Percentiles rank a stretch among this genome's conserved stretches.
These are phyloP conservation scores for Prosopis cineraria DNA, from an alignment of 306 rosid species.

Conservation along the genomic window DNA sequence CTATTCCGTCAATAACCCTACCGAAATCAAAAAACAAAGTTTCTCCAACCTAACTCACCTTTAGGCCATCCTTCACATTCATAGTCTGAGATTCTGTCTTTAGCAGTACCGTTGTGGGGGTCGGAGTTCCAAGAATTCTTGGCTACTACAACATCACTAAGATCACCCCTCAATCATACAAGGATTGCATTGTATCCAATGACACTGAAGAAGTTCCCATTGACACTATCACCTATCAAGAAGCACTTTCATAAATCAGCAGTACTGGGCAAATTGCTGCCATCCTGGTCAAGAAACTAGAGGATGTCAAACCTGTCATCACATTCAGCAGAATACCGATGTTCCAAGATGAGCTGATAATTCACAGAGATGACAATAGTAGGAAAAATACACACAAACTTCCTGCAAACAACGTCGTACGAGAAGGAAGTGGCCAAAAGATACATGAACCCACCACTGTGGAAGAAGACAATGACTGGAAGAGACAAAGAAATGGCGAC, in stretches of 20 bases:
- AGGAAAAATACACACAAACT: constrained; percentile 42
- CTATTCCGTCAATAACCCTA: too few relatives aligned
- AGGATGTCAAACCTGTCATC: constrained; percentile 71
- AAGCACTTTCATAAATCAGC: constrained; percentile 62
- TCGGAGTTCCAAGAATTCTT: too few relatives aligned
- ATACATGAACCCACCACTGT: constrained; percentile 67
- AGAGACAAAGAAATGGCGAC: constrained; percentile 10
- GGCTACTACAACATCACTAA: too few relatives aligned
- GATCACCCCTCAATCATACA: too few relatives aligned
- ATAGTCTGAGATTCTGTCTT: too few relatives aligned
- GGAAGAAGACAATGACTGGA: constrained; percentile 56
- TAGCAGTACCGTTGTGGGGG: too few relatives aligned
- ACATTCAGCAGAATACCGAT: constrained; percentile 61
- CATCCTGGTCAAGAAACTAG: constrained; percentile 38
- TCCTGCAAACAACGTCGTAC: constrained; percentile 57
- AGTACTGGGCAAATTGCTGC: constrained; percentile 33
- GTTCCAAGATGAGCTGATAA: constrained; percentile 73
- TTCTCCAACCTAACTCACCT: too few relatives aligned
- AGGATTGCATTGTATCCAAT: too few relatives aligned
- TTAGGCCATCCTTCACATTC: too few relatives aligned
- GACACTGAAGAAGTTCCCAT: constrained; percentile 72
- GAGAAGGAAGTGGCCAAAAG: constrained; percentile 40
- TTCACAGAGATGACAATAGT: constrained; percentile 63
- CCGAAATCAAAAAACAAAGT: too few relatives aligned
- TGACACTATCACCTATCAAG: constrained; percentile 80